phyloP scores from a whole-genome alignment of 225 moss, liverwort and hornwort genomes.

The Sphagnum tenellum region DNA sequence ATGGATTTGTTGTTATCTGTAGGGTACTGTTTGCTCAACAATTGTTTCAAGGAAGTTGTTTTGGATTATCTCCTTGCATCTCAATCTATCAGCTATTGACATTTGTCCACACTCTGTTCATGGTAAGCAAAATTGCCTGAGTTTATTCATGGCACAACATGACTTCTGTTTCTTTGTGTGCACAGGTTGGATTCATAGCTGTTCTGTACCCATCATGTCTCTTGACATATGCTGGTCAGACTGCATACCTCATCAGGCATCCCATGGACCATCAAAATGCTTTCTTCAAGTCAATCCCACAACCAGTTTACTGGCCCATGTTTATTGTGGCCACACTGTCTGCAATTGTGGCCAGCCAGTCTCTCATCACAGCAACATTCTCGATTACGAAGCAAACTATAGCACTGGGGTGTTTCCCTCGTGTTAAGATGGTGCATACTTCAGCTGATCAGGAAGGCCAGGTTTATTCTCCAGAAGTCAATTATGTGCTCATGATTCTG shows the following conservation, averaged over 20 bases:
- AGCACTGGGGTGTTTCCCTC: constrained; percentile 76
- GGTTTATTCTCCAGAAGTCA: constrained; percentile 72
- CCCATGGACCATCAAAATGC: constrained; percentile 42
- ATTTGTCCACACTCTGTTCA: too few relatives aligned
- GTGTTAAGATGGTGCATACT: constrained; percentile 71
- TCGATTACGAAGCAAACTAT: constrained; percentile 69
- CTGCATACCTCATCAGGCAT: constrained; percentile 60
- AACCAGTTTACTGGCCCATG: constrained; percentile 65
- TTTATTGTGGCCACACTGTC: constrained; percentile 64
- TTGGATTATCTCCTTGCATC: neutral
- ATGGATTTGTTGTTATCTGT: neutral
- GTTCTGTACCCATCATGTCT: constrained; percentile 64
- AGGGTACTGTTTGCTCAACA: neutral
- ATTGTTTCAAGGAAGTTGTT: neutral
- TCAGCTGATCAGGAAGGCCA: constrained; percentile 55
- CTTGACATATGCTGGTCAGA: constrained; percentile 70
- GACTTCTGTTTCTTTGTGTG: constrained; percentile 4
- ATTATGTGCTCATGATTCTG: constrained; percentile 66
- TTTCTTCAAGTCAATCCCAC: constrained; percentile 61
- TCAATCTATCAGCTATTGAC: neutral
- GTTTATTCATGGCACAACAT: neutral
- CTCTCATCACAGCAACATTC: constrained; percentile 75
- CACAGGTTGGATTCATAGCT: constrained; percentile 53
- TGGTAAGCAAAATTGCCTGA: too few relatives aligned
- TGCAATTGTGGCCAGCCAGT: constrained; percentile 83